Conservation (phyloP, 352 stramenopile genomes). For the Phytophthora multivora region DNA sequence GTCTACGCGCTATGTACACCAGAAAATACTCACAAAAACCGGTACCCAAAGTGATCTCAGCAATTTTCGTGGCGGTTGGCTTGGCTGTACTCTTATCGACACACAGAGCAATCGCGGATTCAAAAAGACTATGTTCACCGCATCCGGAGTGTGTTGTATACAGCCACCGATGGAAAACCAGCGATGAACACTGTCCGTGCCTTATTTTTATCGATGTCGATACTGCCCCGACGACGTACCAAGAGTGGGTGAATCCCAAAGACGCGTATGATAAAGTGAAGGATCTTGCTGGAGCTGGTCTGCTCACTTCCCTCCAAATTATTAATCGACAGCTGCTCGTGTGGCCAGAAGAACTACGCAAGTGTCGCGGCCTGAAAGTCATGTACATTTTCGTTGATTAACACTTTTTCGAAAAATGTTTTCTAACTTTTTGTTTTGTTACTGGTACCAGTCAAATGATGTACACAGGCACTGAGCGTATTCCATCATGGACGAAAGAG, state of each 20-base stretch:
- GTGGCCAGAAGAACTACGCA: constrained; percentile 30
- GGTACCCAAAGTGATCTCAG: constrained; percentile 20
- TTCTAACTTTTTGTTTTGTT: not conserved
- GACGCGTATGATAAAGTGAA: constrained; percentile 27
- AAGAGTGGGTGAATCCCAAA: constrained; percentile 3
- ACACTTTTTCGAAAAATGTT: not conserved
- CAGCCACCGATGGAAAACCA: constrained; percentile 16
- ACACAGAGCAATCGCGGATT: constrained; percentile 18
- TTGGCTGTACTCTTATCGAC: constrained; percentile 21
- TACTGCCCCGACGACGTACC: not conserved
- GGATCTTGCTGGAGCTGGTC: constrained; percentile 25
- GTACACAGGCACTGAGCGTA: constrained; percentile 13
- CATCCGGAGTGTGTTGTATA: constrained; percentile 36
- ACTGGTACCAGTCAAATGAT: constrained; percentile 14
- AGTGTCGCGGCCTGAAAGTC: constrained; percentile 19
- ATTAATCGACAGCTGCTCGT: constrained; percentile 36
- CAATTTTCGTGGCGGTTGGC: constrained; percentile 21
- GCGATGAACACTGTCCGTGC: constrained; percentile 17
- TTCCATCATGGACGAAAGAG: constrained; percentile 14
- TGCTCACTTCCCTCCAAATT: constrained; percentile 42
- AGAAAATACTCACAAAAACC: not conserved
- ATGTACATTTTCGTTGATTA: constrained; percentile 7
- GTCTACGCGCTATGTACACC: not conserved
- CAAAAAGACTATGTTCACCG: constrained; percentile 7
- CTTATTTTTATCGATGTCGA: constrained; percentile 7